Evolutionary conservation across 192 early-diverging fungal species (phyloP).

Genomic region (Backusella liffmaniae): DNA sequence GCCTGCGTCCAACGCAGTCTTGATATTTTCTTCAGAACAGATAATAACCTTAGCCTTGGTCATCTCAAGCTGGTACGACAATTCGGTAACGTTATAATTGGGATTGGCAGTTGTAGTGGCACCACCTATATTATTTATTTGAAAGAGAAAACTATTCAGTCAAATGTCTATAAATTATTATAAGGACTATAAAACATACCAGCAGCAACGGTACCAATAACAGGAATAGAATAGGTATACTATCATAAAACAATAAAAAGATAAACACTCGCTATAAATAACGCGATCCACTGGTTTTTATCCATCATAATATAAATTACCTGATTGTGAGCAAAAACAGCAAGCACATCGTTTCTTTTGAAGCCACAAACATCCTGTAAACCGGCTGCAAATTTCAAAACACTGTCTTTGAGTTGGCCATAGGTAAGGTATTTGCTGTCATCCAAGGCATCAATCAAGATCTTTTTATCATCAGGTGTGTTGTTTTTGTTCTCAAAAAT

Average conservation of each 20-base stretch:
- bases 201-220: conserved; percentile 40
- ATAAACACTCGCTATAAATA: background rate
- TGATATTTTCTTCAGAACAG: conserved; percentile 32
- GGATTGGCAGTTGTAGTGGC: conserved; percentile 79
- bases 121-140: conserved; percentile 44
- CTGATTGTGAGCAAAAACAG: conserved; percentile 33
- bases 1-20: conserved; percentile 29
- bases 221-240: conserved; percentile 33
- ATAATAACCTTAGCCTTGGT: conserved; percentile 69
- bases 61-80: conserved; percentile 71
- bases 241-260: background rate
- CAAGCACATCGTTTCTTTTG: conserved; percentile 25
- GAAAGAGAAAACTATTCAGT: background rate
- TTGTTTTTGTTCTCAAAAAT: conserved; percentile 39
- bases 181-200: conserved; percentile 30
- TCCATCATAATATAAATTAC: conserved; percentile 15
- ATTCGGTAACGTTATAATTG: conserved; percentile 71
- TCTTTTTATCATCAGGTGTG: conserved; percentile 33
- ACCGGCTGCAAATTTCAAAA: conserved; percentile 30
- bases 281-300: background rate
- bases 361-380: conserved; percentile 30
- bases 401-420: conserved; percentile 30
- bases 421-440: conserved; percentile 33
- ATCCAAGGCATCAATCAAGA: conserved; percentile 43
- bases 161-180: background rate